Conservation (phyloP, 768 basidiomycete genomes). For the Pleurotus tuber-regium region DNA sequence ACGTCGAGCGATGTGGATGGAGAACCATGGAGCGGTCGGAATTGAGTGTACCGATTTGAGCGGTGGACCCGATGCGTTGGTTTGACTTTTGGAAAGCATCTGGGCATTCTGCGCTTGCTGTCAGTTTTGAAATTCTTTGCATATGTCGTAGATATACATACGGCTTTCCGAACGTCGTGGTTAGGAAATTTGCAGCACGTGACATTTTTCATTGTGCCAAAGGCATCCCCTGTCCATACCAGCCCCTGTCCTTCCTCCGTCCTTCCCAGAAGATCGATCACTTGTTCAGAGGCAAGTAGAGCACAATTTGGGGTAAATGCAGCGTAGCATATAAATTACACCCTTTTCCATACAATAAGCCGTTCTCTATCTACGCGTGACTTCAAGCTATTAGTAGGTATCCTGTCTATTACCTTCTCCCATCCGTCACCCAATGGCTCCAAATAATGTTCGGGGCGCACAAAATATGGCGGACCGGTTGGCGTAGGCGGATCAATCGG, state of each 20-base stretch:
- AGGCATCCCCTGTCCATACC: background rate
- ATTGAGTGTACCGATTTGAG: background rate
- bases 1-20: conserved; percentile 11
- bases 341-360: conserved; percentile 52
- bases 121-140: background rate
- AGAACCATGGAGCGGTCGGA: conserved; percentile 12
- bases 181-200: conserved; percentile 5
- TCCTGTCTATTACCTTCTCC: conserved; percentile 50
- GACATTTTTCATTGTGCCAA: background rate
- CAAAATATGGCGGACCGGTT: conserved; percentile 61
- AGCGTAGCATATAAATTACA: no score
- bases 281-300: no score
- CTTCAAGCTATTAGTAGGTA: conserved; percentile 40
- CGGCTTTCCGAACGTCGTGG: background rate
- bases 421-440: conserved; percentile 48
- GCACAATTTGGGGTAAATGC: no score
- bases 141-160: background rate
- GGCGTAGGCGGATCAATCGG: conserved; percentile 47
- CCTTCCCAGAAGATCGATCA: no score
- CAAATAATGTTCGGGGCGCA: conserved; percentile 55
- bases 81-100: conserved; percentile 6
- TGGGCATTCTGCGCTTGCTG: conserved; percentile 3
- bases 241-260: no score
- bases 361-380: conserved; percentile 47
- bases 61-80: background rate